Base-by-base conservation (phyloP, 305 asterid genomes). In the Euphrasia arctica region DNA sequence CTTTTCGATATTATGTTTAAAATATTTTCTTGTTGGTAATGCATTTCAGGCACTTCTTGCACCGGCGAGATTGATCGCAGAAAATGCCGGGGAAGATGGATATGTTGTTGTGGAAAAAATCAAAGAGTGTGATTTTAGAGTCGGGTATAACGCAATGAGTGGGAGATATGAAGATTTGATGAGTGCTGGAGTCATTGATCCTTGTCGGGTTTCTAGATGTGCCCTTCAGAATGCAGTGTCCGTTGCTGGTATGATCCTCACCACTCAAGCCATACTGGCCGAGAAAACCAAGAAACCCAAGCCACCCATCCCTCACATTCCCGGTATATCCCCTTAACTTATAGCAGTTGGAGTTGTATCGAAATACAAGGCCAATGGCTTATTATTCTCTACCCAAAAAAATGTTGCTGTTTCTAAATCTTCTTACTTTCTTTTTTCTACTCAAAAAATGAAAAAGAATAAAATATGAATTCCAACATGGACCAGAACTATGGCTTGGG, bases 161-260 rank as follows among this genome's bases (percentile, higher is more conserved):
- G 95, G 89, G 65, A 80, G 51, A 62, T 86, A 81, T 42, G 96
- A 90, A 76, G 93, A 93, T 77, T 88, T 93, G 67, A 77, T 88
- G 75, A 80, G 80, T 66, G 88, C 95, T 59, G 98, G 97, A 39
- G 84, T 93, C 11, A 76, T 90, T 60, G 98, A 93, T 69, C 95
- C 98, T 68, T 85, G 87, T 27, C 80, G 78, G 56, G 95, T 90
- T 65, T 65, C 87, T 48, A 83, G 94, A 72, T 85, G 89, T 63
- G 97, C 95, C 56, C 96, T 93, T 67, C 79, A 93, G 65, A 84
- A 88, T 74, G 95, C 97, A 18, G 95, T 90, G 66, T 88, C 97
- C 18, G 87, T 93, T 72, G 91, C 98, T 64, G 88, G 94, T 77
- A 74, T 82, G 69, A 79, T 93, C 69, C 89, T 93, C 39, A 93